Evolutionary conservation across 495 filamentous ascomycete species (phyloP).

Genomic region (Daldinia caldariorum): DNA sequence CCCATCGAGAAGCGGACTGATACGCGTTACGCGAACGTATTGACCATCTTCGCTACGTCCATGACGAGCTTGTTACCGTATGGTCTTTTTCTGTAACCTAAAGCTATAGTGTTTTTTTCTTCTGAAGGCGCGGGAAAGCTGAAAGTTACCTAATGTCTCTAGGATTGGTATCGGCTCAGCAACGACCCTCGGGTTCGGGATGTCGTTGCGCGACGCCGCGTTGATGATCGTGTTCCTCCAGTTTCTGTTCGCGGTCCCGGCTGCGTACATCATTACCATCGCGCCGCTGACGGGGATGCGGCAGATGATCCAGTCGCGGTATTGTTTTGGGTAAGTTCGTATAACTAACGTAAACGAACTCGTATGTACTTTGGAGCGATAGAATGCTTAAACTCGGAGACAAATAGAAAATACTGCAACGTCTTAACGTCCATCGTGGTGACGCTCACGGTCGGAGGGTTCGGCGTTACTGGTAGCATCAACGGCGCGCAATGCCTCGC

Average conservation of each 20-base stretch:
- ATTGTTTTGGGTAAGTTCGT: conserved; percentile 60
- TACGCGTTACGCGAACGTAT: conserved; percentile 61
- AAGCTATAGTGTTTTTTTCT: background rate
- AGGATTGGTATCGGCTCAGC: conserved; percentile 46
- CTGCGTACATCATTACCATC: conserved; percentile 64
- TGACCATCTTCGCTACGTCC: conserved; percentile 59
- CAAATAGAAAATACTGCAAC: conserved; percentile 34
- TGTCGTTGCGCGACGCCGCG: conserved; percentile 63
- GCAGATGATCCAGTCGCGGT: conserved; percentile 66
- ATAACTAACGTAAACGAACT: conserved; percentile 1
- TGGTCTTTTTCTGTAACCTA: conserved; percentile 10
- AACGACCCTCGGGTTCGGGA: conserved; percentile 56
- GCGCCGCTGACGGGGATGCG: conserved; percentile 63
- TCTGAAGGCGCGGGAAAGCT: background rate
- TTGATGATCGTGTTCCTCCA: conserved; percentile 67
- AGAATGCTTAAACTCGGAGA: background rate
- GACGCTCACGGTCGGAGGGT: conserved; percentile 56
- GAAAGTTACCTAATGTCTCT: background rate
- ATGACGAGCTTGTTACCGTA: conserved; percentile 57
- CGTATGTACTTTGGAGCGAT: background rate
- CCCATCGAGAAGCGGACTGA: conserved; percentile 62
- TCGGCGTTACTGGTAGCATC: conserved; percentile 54
- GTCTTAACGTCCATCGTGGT: conserved; percentile 45
- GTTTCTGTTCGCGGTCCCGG: conserved; percentile 59
- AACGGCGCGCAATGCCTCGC: conserved; percentile 57